Evolutionary conservation across 2,329 filamentous ascomycete genomes (phyloP), one percentile per base, ranked within the genome.

Genomic region (Atkinsonella texensis): DNA sequence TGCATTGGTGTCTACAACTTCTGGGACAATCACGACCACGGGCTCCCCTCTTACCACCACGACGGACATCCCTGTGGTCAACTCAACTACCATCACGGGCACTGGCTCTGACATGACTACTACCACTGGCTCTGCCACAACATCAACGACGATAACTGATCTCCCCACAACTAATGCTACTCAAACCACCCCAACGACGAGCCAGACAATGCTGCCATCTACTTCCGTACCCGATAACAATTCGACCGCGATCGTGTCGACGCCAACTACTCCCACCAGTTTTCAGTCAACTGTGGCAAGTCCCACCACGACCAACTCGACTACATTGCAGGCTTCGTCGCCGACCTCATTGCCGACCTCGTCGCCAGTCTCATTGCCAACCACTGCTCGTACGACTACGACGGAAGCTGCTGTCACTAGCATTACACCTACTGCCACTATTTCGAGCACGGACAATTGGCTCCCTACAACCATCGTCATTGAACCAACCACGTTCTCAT

Each of bases 381-480:
- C 18, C 12, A 53, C 56, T 39, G 54, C 40, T 9, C 11, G 49
- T 15, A 53, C 55, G 4, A 46, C 32, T 10, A n/a, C 33, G 17
- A 55, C 17, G 12, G 18, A 58, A 28, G 12, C 48, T 28, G 59
- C 58, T 17, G 55, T 68, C 31, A 75, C 72, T 3, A 73, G 68
- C 60, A 63, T 73, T 55, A 59, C 66, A 32, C 62, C 69, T 8
- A 73, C 69, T 28, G 70, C 68, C 47, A 72, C 73, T 2, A 67
- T 73, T 50, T 68, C 68, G 1, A 66, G 70, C 52, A 68, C 72
- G 0, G 64, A 70, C 20, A 67, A 70, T 43, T 76, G 74, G 69
- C 65, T 85, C 23, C 79, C 81, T 0, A 77, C 80, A 0, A 83
- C 79, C 18, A 80, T 87, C 48, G 68, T 84, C 13, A 73, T 79